Percentiles rank a stretch among this genome's conserved stretches.
These are phyloP conservation scores for Bruguiera sexangula DNA, from an alignment of 345 rosid species.

Conservation along the genomic window DNA sequence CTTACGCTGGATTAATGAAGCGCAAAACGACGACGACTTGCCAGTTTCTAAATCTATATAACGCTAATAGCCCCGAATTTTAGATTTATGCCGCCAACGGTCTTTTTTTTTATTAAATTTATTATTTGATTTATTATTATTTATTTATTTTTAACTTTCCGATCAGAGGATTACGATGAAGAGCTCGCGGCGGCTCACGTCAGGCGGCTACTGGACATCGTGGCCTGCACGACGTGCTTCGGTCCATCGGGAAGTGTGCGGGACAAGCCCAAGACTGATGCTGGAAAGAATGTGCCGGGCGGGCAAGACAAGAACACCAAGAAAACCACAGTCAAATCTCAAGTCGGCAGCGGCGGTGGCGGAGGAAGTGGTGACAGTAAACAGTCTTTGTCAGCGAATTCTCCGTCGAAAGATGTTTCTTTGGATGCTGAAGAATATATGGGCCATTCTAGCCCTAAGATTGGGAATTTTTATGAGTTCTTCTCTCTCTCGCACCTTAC, in stretches of 20 bases:
- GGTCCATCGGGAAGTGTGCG: constrained; percentile 49
- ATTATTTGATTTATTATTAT: no score
- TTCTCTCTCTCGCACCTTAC: constrained; percentile 88
- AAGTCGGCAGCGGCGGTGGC: neutral
- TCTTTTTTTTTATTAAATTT: no score
- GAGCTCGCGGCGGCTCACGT: constrained; percentile 82
- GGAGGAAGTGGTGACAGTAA: constrained; percentile 2
- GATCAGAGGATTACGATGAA: constrained; percentile 79
- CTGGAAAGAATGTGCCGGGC: constrained; percentile 36
- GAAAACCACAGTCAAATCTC: constrained; percentile 30
- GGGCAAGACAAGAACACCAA: constrained; percentile 41
- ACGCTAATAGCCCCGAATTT: no score
- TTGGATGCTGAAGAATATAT: constrained; percentile 68
- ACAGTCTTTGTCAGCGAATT: constrained; percentile 30
- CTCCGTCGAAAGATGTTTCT: constrained; percentile 41
- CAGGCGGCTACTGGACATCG: constrained; percentile 80
- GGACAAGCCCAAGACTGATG: constrained; percentile 47
- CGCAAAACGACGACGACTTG: no score
- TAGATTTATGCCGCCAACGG: neutral
- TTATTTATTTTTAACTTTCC: neutral
- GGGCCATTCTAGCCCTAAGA: constrained; percentile 73
- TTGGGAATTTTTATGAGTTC: constrained; percentile 84
- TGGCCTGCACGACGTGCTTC: constrained; percentile 79
- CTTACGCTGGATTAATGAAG: no score
- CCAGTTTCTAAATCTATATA: no score